Evolutionary conservation across 768 basidiomycete genomes (phyloP).

Genomic region (Phanerochaete sordida): DNA sequence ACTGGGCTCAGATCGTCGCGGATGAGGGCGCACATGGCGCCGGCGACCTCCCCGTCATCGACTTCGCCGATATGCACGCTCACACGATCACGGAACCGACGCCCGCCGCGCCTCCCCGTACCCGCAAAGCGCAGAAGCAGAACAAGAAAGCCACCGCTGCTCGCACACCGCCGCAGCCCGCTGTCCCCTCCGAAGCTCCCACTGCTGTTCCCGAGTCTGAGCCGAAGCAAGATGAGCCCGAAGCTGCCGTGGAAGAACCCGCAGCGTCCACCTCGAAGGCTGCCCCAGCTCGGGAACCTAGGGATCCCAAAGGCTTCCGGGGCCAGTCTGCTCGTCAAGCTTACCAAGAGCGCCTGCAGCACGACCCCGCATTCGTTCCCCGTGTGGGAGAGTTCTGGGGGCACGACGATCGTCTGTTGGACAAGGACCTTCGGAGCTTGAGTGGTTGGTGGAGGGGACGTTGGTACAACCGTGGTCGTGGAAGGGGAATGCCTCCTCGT

Average conservation of each 20-base stretch:
- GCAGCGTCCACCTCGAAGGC: conserved; percentile 39
- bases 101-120: conserved; percentile 14
- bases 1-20: conserved; percentile 86
- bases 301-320: conserved; percentile 31
- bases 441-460: conserved; percentile 87
- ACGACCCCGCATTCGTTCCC: conserved; percentile 86
- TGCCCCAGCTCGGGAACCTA: conserved; percentile 20
- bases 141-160: conserved; percentile 34
- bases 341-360: conserved; percentile 78
- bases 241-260: conserved; percentile 25
- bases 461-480: conserved; percentile 69
- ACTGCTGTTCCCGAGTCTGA: conserved; percentile 13
- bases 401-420: conserved; percentile 86
- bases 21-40: conserved; percentile 63
- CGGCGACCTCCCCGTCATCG: conserved; percentile 72
- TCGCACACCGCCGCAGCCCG: conserved; percentile 28
- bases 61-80: conserved; percentile 62
- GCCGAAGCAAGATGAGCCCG: conserved; percentile 16
- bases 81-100: conserved; percentile 28
- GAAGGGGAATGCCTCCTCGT: conserved; percentile 44
- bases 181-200: conserved; percentile 21
- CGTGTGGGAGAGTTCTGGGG: conserved; percentile 93
- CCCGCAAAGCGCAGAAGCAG: conserved; percentile 23
- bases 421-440: conserved; percentile 76
- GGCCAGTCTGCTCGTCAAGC: conserved; percentile 76